Evolutionary conservation across 2,329 filamentous ascomycete species (phyloP).

Genomic region (Aspergillus bombycis): DNA sequence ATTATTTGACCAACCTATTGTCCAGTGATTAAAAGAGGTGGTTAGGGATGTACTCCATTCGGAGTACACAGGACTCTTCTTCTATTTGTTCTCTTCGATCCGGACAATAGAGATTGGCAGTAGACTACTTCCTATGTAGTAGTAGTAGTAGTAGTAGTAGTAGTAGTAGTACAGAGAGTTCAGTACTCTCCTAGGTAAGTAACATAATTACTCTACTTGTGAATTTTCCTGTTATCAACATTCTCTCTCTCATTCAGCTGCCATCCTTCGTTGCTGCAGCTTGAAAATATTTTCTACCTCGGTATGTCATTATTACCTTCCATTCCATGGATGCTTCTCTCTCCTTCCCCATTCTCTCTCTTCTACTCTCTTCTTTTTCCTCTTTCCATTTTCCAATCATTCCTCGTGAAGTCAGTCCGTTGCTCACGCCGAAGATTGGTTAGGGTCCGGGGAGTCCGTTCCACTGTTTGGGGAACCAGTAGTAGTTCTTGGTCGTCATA

Average conservation of each 20-base stretch:
- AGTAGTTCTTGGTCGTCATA: constrained; percentile 21
- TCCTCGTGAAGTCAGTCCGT: not conserved
- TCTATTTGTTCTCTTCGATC: not conserved
- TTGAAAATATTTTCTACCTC: not conserved
- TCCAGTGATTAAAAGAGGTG: not conserved
- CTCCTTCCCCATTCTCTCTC: not conserved
- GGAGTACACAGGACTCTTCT: not conserved
- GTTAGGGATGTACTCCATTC: not conserved
- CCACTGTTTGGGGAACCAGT: constrained; percentile 10
- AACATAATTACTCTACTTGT: not conserved
- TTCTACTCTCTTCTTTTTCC: not conserved
- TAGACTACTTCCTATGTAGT: too few relatives aligned
- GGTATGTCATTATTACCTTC: not conserved
- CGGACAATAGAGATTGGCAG: not conserved
- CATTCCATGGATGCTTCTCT: not conserved
- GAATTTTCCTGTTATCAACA: not conserved
- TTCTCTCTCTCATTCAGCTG: not conserved
- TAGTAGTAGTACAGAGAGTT: not conserved
- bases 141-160: too few relatives aligned
- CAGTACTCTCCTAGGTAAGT: not conserved
- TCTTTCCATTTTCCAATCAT: too few relatives aligned
- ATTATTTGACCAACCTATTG: not conserved
- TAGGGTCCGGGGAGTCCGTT: constrained; percentile 13
- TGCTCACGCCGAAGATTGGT: not conserved
- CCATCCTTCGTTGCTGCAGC: not conserved